Evolutionary conservation across 2,329 filamentous ascomycete genomes (phyloP), one percentile per base, ranked within the genome.

Genomic region (Penicillium glabrum): DNA sequence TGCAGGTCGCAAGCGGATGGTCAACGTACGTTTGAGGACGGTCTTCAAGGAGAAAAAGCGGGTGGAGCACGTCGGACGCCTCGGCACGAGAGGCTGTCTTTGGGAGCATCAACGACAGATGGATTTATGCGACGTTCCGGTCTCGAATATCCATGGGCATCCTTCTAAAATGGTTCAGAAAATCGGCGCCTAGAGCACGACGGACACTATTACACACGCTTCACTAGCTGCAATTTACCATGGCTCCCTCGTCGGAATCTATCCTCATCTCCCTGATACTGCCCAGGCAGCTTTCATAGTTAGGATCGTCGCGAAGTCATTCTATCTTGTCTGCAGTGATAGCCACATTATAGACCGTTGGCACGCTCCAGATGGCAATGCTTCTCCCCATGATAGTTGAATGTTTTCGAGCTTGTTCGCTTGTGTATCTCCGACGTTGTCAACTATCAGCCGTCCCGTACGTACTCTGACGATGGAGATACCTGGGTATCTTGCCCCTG

Each of bases 1-100:
- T 84, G 86, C 79, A 85, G 86, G 83, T 87, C 81, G 81, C 54
- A 58, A 81, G 76, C 79, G 82, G 83, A 82, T 83, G 82, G 82
- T 82, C 75, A 72, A 72, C 70, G 67, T 75, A 75, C 79, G 76
- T 71, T 29, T 66, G 67, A 66, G 63, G 68, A 69, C 68, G 65
- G 64, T 62, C 59, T 58, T 51, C 57, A 56, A 63, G 63, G 73
- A 79, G 78, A 83, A 78, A 83, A 76, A 71, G 69, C 69, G 72
- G 78, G 78, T 74, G 80, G 77, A 75, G 74, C 70, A 75, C 77
- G 79, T 76, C 80, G 77, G 80, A 73, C 77, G 72, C 72, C 77
- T 80, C 75, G 55, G 52, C 63, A 61, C 60, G 71, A 76, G 78
- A 61, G 77, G 71, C 70, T 62, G 79, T 78, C 80, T 82, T 82